Evolutionary conservation across 176 grass and related monocot genomes (phyloP).

Genomic region (Aechmea fasciata): DNA sequence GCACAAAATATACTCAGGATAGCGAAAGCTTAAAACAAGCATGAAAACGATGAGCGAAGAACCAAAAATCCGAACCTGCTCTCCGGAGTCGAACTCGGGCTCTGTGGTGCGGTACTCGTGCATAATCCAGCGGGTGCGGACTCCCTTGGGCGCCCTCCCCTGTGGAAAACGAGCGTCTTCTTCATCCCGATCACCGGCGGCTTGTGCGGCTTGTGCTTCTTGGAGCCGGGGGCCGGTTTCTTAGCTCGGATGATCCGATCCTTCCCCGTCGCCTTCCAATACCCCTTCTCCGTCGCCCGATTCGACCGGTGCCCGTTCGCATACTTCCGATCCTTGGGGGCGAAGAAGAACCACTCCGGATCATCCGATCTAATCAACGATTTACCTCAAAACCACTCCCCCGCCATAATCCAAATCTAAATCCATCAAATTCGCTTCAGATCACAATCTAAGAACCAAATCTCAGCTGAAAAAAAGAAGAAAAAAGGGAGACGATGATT

Average conservation of each 20-base stretch:
- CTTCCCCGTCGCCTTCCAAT: slow-evolving; percentile 50
- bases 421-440: slow-evolving; percentile 10
- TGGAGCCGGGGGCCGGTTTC: slow-evolving; percentile 7
- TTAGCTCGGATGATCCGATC: slow-evolving; percentile 27
- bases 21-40: neutral
- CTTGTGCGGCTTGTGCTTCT: neutral
- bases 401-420: neutral
- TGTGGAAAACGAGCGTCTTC: slow-evolving; percentile 46
- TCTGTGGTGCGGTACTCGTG: slow-evolving; percentile 44
- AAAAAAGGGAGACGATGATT: neutral
- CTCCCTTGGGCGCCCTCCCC: slow-evolving; percentile 27
- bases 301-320: slow-evolving; percentile 31
- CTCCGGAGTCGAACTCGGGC: slow-evolving; percentile 33
- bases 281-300: slow-evolving; percentile 28
- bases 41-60: neutral
- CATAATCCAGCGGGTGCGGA: slow-evolving; percentile 38
- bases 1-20: no score
- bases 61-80: slow-evolving; percentile 15
- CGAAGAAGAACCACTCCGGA: slow-evolving; percentile 47
- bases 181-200: slow-evolving; percentile 29
- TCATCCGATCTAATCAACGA: slow-evolving; percentile 36
- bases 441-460: neutral
- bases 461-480: neutral
- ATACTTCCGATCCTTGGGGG: slow-evolving; percentile 35
- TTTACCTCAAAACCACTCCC: slow-evolving; percentile 15